A percentile compares a stretch with the other conserved stretches of the same genome.
phyloP scores from a whole-genome alignment of 495 filamentous ascomycete genomes.

The Trypethelium eluteriae region DNA sequence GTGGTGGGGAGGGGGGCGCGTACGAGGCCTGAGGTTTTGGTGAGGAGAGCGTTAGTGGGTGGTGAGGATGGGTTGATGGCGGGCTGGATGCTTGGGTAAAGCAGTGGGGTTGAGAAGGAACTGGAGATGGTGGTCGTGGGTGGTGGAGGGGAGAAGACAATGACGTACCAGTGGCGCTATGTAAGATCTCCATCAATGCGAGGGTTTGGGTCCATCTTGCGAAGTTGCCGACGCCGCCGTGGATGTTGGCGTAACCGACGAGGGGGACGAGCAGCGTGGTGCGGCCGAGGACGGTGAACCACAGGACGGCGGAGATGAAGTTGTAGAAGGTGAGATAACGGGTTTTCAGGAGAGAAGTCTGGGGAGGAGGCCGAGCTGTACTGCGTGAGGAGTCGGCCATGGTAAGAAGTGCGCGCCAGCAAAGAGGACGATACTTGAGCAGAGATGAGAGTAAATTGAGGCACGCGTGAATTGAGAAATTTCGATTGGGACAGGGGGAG shows the following conservation, averaged over 20 bases:
- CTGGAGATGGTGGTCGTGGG: no score
- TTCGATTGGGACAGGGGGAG: not conserved
- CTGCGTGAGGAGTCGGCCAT: not conserved
- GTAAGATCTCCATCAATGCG: slow-evolving; percentile 73
- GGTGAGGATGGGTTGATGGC: not conserved
- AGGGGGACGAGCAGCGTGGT: slow-evolving; percentile 44
- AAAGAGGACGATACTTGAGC: not conserved
- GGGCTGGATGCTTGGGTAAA: not conserved
- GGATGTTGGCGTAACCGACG: slow-evolving; percentile 47
- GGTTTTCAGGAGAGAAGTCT: slow-evolving; percentile 2
- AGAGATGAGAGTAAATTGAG: not conserved
- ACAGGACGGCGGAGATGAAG: slow-evolving; percentile 61
- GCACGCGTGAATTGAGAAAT: not conserved
- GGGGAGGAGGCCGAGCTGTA: not conserved
- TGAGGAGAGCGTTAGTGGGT: no score
- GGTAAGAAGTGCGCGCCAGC: not conserved
- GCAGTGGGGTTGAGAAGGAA: not conserved
- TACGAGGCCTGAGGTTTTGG: slow-evolving; percentile 53
- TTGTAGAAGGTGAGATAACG: slow-evolving; percentile 80
- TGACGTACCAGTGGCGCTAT: slow-evolving; percentile 58
- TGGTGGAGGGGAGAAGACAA: not conserved
- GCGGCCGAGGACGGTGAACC: slow-evolving; percentile 62
- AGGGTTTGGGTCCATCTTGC: slow-evolving; percentile 73
- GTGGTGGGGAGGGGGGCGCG: slow-evolving; percentile 73
- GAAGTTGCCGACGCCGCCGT: slow-evolving; percentile 51